A percentile compares a stretch with the other conserved stretches of the same genome.
Evolutionary conservation across 2,329 filamentous ascomycete genomes (phyloP).

Genomic region (Colletotrichum sp.): DNA sequence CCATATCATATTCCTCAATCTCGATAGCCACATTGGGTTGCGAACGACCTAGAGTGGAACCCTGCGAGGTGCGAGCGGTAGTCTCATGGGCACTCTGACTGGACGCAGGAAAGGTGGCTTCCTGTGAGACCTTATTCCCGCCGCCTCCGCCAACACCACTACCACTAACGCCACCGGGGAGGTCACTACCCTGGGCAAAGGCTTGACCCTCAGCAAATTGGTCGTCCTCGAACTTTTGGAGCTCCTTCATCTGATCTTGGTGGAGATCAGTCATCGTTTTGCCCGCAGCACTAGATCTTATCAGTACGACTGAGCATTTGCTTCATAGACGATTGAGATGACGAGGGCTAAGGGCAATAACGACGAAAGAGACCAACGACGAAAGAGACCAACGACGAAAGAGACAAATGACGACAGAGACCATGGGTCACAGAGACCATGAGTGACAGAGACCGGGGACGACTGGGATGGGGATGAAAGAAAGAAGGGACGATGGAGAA

Average conservation of each 20-base stretch:
- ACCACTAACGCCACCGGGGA: neutral
- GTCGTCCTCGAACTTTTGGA: neutral
- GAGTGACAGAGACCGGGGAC: too few species aligned
- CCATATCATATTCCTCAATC: too few species aligned
- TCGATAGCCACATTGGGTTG: too few species aligned
- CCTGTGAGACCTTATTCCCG: too few species aligned
- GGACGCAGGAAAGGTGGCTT: too few species aligned
- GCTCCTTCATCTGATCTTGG: neutral
- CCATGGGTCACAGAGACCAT: too few species aligned
- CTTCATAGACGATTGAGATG: neutral
- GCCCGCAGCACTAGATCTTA: neutral
- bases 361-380: too few species aligned
- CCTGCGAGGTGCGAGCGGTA: too few species aligned
- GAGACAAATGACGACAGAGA: neutral
- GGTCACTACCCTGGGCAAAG: neutral
- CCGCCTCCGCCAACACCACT: too few species aligned
- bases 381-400: accelerated
- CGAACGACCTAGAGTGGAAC: too few species aligned
- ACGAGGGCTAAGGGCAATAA: neutral
- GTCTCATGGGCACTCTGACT: too few species aligned
- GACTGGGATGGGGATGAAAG: neutral
- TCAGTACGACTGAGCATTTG: too few species aligned
- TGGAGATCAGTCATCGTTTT: neutral
- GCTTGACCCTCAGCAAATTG: neutral
- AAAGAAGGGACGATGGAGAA: neutral